These are phyloP conservation scores for Lyophyllum semitale DNA, from an alignment of 768 basidiomycete species.

Conservation along the genomic window DNA sequence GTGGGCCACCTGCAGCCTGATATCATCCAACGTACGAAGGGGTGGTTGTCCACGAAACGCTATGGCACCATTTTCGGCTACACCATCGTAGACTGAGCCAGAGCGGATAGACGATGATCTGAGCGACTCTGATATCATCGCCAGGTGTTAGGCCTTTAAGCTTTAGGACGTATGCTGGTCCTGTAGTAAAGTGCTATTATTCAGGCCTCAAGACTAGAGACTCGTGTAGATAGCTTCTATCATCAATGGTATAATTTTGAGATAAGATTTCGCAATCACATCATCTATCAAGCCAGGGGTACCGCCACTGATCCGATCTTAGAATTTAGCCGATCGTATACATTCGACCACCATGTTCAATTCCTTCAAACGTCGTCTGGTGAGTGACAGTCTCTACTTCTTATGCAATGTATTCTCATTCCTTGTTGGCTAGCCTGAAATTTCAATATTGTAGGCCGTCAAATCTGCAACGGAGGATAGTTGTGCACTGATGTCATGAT, in stretches of 20 bases:
- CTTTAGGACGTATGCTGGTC: neutral
- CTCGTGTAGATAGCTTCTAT: neutral
- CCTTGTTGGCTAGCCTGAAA: conserved; percentile 43
- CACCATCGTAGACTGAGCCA: neutral
- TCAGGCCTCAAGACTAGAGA: too few relatives aligned
- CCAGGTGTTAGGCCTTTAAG: too few relatives aligned
- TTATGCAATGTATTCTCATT: neutral
- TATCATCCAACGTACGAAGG: conserved; percentile 57
- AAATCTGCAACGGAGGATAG: neutral
- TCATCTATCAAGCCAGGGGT: neutral
- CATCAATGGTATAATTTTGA: neutral
- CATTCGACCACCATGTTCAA: conserved; percentile 32
- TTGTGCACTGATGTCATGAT: conserved; percentile 3
- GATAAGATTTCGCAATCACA: neutral
- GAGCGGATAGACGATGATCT: conserved; percentile 7
- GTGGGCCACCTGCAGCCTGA: conserved; percentile 60
- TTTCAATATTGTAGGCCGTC: conserved; percentile 63
- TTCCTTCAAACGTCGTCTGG: conserved; percentile 37
- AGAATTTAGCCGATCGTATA: neutral
- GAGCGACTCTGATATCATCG: conserved; percentile 15
- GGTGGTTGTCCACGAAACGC: conserved; percentile 7
- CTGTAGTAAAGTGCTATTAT: neutral
- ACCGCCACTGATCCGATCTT: neutral
- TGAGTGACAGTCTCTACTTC: conserved; percentile 17
- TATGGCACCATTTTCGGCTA: conserved; percentile 2